Evolutionary conservation across 805 yeast species (phyloP).

Genomic region (Cyberlindnera suaveolens): DNA sequence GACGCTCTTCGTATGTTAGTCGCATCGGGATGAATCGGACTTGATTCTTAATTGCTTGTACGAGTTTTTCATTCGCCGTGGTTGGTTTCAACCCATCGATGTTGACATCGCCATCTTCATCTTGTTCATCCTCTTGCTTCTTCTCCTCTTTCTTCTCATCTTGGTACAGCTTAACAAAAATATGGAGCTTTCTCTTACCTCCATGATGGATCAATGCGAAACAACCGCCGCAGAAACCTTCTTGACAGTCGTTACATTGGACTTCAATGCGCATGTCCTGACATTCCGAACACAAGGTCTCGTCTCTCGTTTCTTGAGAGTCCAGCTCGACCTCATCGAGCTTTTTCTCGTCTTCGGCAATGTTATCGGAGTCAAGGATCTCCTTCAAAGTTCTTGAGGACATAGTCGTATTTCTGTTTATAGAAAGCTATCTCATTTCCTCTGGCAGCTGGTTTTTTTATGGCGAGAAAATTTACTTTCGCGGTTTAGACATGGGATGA

Average conservation of each 20-base stretch:
- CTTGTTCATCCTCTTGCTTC: constrained; percentile 16
- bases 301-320: constrained; percentile 27
- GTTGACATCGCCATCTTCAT: constrained; percentile 16
- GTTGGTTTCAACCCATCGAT: background rate
- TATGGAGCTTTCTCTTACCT: constrained; percentile 51
- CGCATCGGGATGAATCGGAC: constrained; percentile 63
- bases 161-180: constrained; percentile 23
- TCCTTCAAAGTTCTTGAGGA: constrained; percentile 27
- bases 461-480: too few relatives aligned
- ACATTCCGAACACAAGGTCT: constrained; percentile 59
- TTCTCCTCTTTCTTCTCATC: constrained; percentile 15
- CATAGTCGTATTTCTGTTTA: background rate
- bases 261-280: constrained; percentile 65
- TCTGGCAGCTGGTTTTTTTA: background rate
- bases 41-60: constrained; percentile 31
- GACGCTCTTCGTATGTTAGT: constrained; percentile 61
- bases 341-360: constrained; percentile 24
- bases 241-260: constrained; percentile 57
- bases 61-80: constrained; percentile 6
- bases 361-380: constrained; percentile 32
- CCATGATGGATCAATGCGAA: constrained; percentile 63
- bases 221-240: constrained; percentile 64
- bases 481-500: too few relatives aligned
- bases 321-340: constrained; percentile 13
- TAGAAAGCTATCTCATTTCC: background rate